A percentile compares a stretch with the other conserved stretches of the same genome.
Conservation (phyloP, 179 eudicot species). For the Heliamphora ciliata region DNA sequence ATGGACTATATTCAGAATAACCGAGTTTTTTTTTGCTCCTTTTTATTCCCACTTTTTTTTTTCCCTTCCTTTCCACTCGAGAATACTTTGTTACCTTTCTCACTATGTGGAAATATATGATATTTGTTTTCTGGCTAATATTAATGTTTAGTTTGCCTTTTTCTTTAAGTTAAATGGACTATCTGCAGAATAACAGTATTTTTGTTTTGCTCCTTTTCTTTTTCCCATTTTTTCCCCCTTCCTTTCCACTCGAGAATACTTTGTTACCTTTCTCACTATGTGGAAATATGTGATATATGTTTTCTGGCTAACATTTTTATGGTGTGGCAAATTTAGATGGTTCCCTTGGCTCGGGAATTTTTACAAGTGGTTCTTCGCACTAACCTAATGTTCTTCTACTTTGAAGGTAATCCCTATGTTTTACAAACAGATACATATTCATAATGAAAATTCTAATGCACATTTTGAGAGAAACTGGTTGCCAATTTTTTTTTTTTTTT, state of each 20-base stretch:
- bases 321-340: conserved; percentile 40
- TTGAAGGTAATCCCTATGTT: conserved; percentile 60
- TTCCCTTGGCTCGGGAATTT: conserved; percentile 72
- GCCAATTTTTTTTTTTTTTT: background rate
- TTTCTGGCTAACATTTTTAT: background rate
- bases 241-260: background rate
- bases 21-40: background rate
- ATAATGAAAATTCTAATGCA: background rate
- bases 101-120: background rate
- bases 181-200: background rate
- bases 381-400: conserved; percentile 97
- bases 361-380: conserved; percentile 77
- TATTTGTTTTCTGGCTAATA: background rate
- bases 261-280: conserved; percentile 2
- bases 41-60: background rate
- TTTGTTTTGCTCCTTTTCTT: background rate
- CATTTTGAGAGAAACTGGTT: background rate
- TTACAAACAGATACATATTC: background rate
- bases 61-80: background rate
- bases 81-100: conserved; percentile 4
- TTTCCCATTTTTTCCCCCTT: background rate
- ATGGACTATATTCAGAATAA: background rate
- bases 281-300: background rate
- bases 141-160: background rate
- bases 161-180: background rate